These are phyloP conservation scores for Luzula sylvatica DNA, from an alignment of 176 grass and related monocot species.

Conservation along the genomic window DNA sequence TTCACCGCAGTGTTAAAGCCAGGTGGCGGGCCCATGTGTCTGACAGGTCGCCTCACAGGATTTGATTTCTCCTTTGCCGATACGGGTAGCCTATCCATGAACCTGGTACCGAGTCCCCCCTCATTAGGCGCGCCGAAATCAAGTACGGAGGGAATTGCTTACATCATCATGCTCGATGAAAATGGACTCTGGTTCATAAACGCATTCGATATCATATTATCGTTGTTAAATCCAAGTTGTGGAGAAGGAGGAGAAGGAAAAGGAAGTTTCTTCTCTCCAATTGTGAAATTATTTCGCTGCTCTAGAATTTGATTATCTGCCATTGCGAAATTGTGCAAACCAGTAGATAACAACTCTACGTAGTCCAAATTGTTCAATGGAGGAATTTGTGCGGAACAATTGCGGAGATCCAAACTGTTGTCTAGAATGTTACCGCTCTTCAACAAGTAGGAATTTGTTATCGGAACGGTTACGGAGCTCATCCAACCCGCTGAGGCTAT, in stretches of 20 bases:
- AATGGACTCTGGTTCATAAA: slow-evolving; percentile 10
- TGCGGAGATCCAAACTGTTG: slow-evolving; percentile 16
- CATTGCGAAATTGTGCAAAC: no score
- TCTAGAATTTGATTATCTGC: no score
- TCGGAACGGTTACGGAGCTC: slow-evolving; percentile 27
- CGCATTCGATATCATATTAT: neutral
- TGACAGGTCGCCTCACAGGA: slow-evolving; percentile 66
- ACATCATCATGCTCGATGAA: no score
- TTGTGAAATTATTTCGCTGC: no score
- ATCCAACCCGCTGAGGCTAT: no score
- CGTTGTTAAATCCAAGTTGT: no score
- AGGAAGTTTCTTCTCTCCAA: no score
- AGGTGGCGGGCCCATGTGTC: slow-evolving; percentile 67
- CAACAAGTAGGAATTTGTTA: slow-evolving; percentile 19
- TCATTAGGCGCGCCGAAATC: slow-evolving; percentile 36
- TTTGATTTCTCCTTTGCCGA: slow-evolving; percentile 52
- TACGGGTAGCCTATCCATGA: slow-evolving; percentile 25
- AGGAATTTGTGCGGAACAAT: slow-evolving; percentile 22
- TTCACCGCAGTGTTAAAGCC: slow-evolving; percentile 47
- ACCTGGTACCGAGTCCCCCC: slow-evolving; percentile 26
- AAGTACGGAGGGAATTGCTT: slow-evolving; percentile 23
- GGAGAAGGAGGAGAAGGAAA: no score
- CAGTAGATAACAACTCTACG: no score
- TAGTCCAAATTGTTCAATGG: no score
- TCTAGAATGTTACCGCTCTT: slow-evolving; percentile 22